Base-by-base conservation (phyloP, 2,329 filamentous ascomycete species). In the Saccharata proteae region DNA sequence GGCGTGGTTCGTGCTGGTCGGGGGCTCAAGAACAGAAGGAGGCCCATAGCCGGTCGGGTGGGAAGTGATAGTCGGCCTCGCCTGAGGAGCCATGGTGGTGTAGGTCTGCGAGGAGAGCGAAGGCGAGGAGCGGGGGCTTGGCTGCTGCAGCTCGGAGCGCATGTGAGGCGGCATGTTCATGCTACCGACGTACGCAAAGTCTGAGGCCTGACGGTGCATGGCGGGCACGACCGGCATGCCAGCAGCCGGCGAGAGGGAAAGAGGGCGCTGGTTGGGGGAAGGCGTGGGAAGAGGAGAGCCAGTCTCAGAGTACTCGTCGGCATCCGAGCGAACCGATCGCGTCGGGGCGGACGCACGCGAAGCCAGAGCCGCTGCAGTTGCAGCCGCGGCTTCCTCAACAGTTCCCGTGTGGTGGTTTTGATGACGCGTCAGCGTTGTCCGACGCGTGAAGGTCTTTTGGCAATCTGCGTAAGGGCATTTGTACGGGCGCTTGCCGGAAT, bases 401-500 rank as follows among this genome's bases (percentile, higher is more conserved):
- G 86, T 94, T 24, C 88, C 90, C 13, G 81, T 92, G 55, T 96
- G 90, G 47, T 93, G 83, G 45, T 93, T 93, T 59, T 94, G 85
- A 53, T 98, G 90, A 30, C 90, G 76, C 2, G 88, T 98, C 39
- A 98, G 65, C 3, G 90, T 96, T 1, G 90, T 96, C 41, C 88
- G 80, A 35, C 90, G 78, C 7, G 90, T 98, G 50, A 98, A 98
- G 0, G 88, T 96, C 69, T 96, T 96, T 52, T 96, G 86, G 57
- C 90, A 98, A 55, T 94, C 86, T 37, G 85, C 86, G 47, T 90
- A 96, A 1, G 86, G 86, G 59, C 90, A 98, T 57, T 93, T 93
- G 65, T 96, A 98, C 2, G 90, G 90, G 29, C 90, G 72, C 59
- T 90, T 93, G 37, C 90, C 90, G 4, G 84, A 92, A 53, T 98